These are phyloP conservation scores for Paecilomyces niveus DNA, from an alignment of 2,329 filamentous ascomycete genomes.

Conservation along the genomic window DNA sequence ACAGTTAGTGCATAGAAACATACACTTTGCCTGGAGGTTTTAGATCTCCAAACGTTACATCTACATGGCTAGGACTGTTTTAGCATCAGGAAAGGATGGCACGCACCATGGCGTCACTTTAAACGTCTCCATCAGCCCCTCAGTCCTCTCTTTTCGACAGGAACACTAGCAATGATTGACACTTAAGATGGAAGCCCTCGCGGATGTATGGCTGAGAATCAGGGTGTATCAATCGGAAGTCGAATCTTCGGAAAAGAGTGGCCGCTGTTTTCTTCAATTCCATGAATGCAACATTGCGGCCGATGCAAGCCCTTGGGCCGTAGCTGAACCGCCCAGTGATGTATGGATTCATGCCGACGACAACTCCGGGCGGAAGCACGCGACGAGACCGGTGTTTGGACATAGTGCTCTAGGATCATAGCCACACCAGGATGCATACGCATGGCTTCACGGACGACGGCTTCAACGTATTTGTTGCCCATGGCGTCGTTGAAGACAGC, in stretches of 20 bases:
- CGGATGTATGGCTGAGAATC: background rate
- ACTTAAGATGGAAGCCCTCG: background rate
- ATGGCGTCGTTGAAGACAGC: conserved; percentile 14
- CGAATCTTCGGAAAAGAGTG: conserved; percentile 14
- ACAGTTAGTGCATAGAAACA: no score
- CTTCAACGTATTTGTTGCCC: conserved; percentile 39
- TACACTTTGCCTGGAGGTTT: no score
- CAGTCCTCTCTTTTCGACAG: background rate
- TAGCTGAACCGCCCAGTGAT: conserved; percentile 24
- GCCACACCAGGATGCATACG: conserved; percentile 45
- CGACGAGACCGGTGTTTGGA: conserved; percentile 16
- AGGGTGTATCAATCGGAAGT: conserved; percentile 7
- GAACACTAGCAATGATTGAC: background rate
- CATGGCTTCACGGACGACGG: conserved; percentile 46
- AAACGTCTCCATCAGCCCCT: background rate
- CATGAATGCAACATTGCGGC: conserved; percentile 37
- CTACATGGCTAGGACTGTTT: no score
- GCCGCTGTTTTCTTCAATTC: conserved; percentile 33
- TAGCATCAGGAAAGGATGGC: no score
- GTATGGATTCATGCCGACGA: no score
- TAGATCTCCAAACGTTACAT: no score
- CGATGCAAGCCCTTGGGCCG: conserved; percentile 37
- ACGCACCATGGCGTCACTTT: no score
- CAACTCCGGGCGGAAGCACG: no score
- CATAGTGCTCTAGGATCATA: conserved; percentile 45